Conservation (phyloP, 2,329 filamentous ascomycete species). For the Clarireedia homoeocarpa region DNA sequence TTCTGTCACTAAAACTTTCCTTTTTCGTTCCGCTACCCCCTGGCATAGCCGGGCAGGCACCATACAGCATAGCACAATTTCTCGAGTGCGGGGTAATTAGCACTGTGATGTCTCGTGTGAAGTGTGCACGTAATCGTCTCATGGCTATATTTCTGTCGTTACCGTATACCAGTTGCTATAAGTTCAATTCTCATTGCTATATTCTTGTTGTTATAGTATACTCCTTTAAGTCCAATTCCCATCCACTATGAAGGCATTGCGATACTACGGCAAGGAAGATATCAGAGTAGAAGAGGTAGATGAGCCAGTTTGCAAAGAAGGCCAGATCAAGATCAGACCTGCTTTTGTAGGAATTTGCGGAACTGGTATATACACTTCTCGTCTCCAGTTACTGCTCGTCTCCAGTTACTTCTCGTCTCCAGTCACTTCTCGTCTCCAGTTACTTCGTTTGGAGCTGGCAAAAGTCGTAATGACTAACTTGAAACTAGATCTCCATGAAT, state of each 20-base stretch:
- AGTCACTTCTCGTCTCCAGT: neutral
- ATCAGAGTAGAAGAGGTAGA: constrained; percentile 45
- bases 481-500: constrained; percentile 41
- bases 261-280: constrained; percentile 48
- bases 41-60: neutral
- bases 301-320: constrained; percentile 38
- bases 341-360: constrained; percentile 47
- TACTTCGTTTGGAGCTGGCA: neutral
- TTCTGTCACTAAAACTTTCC: neutral
- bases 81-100: neutral
- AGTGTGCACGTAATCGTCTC: neutral
- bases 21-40: neutral
- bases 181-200: neutral
- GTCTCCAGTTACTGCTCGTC: constrained; percentile 1
- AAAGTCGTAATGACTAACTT: neutral
- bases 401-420: neutral
- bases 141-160: neutral
- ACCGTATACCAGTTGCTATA: neutral
- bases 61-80: neutral
- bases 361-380: constrained; percentile 24
- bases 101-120: neutral
- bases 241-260: constrained; percentile 32
- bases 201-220: neutral
- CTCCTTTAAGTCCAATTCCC: neutral
- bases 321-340: constrained; percentile 43